phyloP scores from a whole-genome alignment of 805 yeast species.

The Torulaspora gathmanii region DNA sequence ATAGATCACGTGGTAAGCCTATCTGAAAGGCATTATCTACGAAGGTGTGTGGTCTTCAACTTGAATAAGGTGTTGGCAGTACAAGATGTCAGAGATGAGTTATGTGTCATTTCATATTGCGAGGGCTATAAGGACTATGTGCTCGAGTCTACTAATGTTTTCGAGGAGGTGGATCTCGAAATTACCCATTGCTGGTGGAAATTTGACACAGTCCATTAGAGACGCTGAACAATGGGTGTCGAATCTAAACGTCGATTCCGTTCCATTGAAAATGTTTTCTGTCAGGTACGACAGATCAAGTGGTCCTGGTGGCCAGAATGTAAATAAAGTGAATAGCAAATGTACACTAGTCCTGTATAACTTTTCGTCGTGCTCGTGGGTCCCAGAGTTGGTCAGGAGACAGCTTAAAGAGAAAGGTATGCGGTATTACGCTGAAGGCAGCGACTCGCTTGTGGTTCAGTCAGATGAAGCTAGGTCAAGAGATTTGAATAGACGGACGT shows the following conservation, averaged over 20 bases:
- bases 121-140: too few relatives aligned
- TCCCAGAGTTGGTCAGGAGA: conserved; percentile 48
- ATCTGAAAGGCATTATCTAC: neutral
- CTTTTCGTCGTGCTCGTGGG: conserved; percentile 52
- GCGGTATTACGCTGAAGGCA: conserved; percentile 49
- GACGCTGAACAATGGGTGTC: conserved; percentile 36
- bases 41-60: neutral
- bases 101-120: too few relatives aligned
- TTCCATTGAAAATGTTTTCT: conserved; percentile 22
- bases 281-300: conserved; percentile 48
- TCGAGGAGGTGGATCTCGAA: neutral
- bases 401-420: conserved; percentile 42
- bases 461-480: conserved; percentile 58
- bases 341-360: conserved; percentile 52
- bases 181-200: neutral
- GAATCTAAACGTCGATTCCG: conserved; percentile 39
- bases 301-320: conserved; percentile 89
- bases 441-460: conserved; percentile 54
- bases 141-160: neutral
- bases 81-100: too few relatives aligned
- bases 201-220: neutral
- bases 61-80: too few relatives aligned
- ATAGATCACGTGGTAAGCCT: neutral
- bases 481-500: conserved; percentile 51
- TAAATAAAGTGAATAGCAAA: conserved; percentile 60